Evolutionary conservation across 2,329 filamentous ascomycete genomes (phyloP).

Genomic region (Alternaria panax): DNA sequence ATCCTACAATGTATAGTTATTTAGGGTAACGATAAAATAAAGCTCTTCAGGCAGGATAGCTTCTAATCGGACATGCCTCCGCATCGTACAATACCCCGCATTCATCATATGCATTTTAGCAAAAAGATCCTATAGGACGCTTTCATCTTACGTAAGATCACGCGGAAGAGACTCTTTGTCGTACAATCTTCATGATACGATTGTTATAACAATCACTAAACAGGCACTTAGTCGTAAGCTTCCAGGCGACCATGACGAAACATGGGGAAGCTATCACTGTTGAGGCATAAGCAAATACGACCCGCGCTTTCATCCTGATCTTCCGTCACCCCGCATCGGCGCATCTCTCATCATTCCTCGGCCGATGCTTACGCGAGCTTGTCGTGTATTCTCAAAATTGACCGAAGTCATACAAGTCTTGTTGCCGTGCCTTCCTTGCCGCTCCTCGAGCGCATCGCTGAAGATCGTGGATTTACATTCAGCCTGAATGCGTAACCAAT

Average conservation of each 20-base stretch:
- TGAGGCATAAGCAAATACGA: not conserved
- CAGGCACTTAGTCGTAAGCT: not conserved
- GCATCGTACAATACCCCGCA: too few relatives aligned
- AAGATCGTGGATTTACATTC: constrained; percentile 17
- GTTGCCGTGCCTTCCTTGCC: not conserved
- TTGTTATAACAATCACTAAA: too few relatives aligned
- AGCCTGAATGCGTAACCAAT: constrained; percentile 34
- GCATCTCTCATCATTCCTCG: not conserved
- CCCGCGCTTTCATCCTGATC: not conserved
- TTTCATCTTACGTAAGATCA: too few relatives aligned
- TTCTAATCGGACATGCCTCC: too few relatives aligned
- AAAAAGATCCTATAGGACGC: too few relatives aligned
- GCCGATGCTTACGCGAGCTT: not conserved
- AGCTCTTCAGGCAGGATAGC: too few relatives aligned
- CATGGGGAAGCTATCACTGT: not conserved
- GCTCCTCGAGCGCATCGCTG: constrained; percentile 1
- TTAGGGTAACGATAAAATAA: too few relatives aligned
- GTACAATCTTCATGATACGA: too few relatives aligned
- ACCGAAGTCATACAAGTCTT: not conserved
- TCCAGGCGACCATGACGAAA: not conserved
- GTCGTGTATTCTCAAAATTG: not conserved
- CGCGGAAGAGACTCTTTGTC: too few relatives aligned
- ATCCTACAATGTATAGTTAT: too few relatives aligned
- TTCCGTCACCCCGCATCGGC: not conserved
- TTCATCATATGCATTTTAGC: too few relatives aligned